Evolutionary conservation across 352 stramenopile genomes (phyloP).

Genomic region (Globisporangium ultimum): DNA sequence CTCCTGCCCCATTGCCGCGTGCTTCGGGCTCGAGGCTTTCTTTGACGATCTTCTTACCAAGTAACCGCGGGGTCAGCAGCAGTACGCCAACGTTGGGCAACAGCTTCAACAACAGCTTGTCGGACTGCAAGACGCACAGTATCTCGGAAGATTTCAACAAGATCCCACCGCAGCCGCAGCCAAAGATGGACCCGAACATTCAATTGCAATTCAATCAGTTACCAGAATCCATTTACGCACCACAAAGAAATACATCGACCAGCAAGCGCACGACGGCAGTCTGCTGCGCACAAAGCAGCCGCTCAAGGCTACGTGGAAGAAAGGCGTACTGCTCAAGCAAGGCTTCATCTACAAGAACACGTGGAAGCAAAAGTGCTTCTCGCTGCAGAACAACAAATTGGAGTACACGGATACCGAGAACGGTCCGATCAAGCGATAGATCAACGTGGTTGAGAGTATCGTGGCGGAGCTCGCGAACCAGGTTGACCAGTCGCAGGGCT

Average conservation of each 20-base stretch:
- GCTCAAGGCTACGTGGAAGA: conserved; percentile 83
- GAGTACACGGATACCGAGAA: conserved; percentile 78
- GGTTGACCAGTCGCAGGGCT: conserved; percentile 81
- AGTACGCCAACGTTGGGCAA: conserved; percentile 64
- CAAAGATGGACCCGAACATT: conserved; percentile 85
- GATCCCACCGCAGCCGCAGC: conserved; percentile 39
- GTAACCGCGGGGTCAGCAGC: conserved; percentile 47
- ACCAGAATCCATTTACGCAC: conserved; percentile 84
- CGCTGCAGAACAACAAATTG: conserved; percentile 85
- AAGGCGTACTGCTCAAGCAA: conserved; percentile 82
- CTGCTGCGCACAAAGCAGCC: conserved; percentile 57
- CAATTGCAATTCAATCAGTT: conserved; percentile 80
- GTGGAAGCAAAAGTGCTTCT: conserved; percentile 87
- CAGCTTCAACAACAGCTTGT: conserved; percentile 34
- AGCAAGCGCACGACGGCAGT: conserved; percentile 57
- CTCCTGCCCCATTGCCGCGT: conserved; percentile 51
- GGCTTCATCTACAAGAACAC: conserved; percentile 90
- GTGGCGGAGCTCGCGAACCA: conserved; percentile 85
- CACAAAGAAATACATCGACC: conserved; percentile 84
- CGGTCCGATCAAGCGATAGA: conserved; percentile 83
- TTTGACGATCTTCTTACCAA: conserved; percentile 78
- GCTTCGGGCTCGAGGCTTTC: conserved; percentile 40
- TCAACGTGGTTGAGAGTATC: conserved; percentile 79
- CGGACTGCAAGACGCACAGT: conserved; percentile 62
- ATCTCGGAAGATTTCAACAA: conserved; percentile 80